Evolutionary conservation across 2,329 filamentous ascomycete genomes (phyloP).

Genomic region (Pleurostoma richardsiae): DNA sequence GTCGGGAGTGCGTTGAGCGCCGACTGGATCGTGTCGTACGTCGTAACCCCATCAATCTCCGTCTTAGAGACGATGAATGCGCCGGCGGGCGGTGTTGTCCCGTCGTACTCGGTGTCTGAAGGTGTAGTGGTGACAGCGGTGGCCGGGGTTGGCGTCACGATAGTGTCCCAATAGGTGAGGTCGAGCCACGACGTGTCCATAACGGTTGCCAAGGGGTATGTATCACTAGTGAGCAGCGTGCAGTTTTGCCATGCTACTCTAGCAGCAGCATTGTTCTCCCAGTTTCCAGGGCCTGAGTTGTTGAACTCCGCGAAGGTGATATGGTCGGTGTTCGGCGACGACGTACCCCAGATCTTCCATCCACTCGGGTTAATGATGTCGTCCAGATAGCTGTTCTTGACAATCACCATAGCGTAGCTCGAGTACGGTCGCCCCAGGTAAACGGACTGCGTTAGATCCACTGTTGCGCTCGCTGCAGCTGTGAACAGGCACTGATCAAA

Average conservation of each 20-base stretch:
- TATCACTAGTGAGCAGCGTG: constrained; percentile 15
- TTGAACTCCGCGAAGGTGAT: constrained; percentile 47
- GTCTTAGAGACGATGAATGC: constrained; percentile 25
- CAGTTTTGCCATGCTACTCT: constrained; percentile 13
- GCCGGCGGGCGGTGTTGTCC: constrained; percentile 22
- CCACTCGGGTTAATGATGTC: constrained; percentile 46
- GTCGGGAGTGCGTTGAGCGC: constrained; percentile 24
- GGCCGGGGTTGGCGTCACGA: constrained; percentile 11
- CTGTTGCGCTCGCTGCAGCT: constrained; percentile 35
- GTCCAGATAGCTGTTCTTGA: constrained; percentile 40
- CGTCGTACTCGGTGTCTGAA: constrained; percentile 6
- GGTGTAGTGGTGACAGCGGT: constrained; percentile 10
- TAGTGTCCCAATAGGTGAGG: constrained; percentile 16
- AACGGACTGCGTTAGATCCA: constrained; percentile 21
- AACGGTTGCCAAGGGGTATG: constrained; percentile 13
- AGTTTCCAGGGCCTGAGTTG: constrained; percentile 42
- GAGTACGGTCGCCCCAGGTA: constrained; percentile 51
- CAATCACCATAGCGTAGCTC: constrained; percentile 42
- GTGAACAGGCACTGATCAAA: constrained; percentile 38
- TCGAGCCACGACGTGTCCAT: constrained; percentile 18
- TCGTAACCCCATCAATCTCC: constrained; percentile 23
- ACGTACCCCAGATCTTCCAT: constrained; percentile 40
- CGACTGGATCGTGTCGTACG: constrained; percentile 27
- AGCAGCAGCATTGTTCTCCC: constrained; percentile 11
- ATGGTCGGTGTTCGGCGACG: constrained; percentile 31